Percentiles rank a stretch among this genome's conserved stretches.
Evolutionary conservation across 192 early-diverging fungal species (phyloP).

Genomic region (Coemansia erecta): DNA sequence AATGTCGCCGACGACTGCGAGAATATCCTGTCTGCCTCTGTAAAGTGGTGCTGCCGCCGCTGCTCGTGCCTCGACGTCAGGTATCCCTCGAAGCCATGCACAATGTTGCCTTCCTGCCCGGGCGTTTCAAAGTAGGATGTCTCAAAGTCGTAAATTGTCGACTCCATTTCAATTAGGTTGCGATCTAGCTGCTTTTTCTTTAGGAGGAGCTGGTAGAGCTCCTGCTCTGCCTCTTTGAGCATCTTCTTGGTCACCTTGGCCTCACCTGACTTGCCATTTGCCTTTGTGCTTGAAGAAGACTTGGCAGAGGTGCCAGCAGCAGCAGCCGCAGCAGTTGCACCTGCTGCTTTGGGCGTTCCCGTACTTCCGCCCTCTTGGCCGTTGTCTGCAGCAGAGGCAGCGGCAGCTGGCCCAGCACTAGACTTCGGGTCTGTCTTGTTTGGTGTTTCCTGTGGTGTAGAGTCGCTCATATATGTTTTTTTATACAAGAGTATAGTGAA

Average conservation of each 20-base stretch:
- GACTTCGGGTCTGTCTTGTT: not conserved
- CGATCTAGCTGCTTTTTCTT: conserved; percentile 82
- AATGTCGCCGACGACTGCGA: conserved; percentile 68
- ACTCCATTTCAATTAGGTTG: conserved; percentile 69
- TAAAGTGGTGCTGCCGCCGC: conserved; percentile 63
- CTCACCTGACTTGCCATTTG: conserved; percentile 15
- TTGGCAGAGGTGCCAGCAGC: conserved; percentile 3
- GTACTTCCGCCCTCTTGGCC: not conserved
- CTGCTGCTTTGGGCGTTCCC: not conserved
- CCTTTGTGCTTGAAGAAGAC: conserved; percentile 2
- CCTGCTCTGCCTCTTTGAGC: conserved; percentile 73
- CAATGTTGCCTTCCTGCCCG: conserved; percentile 79
- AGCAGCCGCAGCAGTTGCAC: not conserved
- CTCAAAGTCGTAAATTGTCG: conserved; percentile 81
- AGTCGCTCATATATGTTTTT: conserved; percentile 1
- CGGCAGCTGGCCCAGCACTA: not conserved
- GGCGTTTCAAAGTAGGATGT: conserved; percentile 89
- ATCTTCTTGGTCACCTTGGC: conserved; percentile 53
- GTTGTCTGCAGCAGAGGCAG: not conserved
- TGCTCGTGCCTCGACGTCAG: conserved; percentile 60
- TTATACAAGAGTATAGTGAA: not conserved
- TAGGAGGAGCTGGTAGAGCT: conserved; percentile 66
- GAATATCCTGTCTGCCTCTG: conserved; percentile 80
- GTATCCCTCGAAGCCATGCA: conserved; percentile 87
- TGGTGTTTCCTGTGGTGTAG: not conserved